Conservation (phyloP, 768 basidiomycete species). For the Phaffia tasmanica region DNA sequence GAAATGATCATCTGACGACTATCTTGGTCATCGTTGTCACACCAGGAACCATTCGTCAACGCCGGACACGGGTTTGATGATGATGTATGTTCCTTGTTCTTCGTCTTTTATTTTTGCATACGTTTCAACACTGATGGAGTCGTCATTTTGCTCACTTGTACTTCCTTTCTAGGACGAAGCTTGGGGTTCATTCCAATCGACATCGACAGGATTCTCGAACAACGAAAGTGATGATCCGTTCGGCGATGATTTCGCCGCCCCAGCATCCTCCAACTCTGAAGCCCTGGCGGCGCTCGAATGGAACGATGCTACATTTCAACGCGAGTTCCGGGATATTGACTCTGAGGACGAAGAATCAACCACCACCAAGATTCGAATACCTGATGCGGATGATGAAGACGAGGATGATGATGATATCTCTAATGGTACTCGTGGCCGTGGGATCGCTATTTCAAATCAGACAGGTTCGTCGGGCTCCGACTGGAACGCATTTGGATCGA, state of each 20-base stretch:
- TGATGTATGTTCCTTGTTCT: slow-evolving; percentile 26
- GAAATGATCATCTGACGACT: slow-evolving; percentile 17
- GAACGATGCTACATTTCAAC: slow-evolving; percentile 33
- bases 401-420: slow-evolving; percentile 18
- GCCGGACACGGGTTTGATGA: slow-evolving; percentile 12
- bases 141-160: not conserved
- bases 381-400: slow-evolving; percentile 26
- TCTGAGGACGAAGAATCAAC: slow-evolving; percentile 26
- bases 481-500: not conserved
- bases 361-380: slow-evolving; percentile 17
- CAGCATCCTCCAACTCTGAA: slow-evolving; percentile 15
- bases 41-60: slow-evolving; percentile 2
- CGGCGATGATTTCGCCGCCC: slow-evolving; percentile 32
- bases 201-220: slow-evolving; percentile 21
- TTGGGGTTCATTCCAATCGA: slow-evolving; percentile 36
- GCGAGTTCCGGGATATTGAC: slow-evolving; percentile 29
- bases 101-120: not conserved
- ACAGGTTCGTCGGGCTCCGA: not conserved
- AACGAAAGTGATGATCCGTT: slow-evolving; percentile 33
- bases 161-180: slow-evolving; percentile 31
- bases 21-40: slow-evolving; percentile 25
- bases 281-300: slow-evolving; percentile 37
- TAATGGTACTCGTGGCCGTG: not conserved
- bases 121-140: not conserved
- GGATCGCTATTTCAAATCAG: slow-evolving; percentile 1